A percentile compares a stretch with the other conserved stretches of the same genome.
Evolutionary conservation across 164 flowering plant genomes (phyloP).

Genomic region (Umbellularia californica): DNA sequence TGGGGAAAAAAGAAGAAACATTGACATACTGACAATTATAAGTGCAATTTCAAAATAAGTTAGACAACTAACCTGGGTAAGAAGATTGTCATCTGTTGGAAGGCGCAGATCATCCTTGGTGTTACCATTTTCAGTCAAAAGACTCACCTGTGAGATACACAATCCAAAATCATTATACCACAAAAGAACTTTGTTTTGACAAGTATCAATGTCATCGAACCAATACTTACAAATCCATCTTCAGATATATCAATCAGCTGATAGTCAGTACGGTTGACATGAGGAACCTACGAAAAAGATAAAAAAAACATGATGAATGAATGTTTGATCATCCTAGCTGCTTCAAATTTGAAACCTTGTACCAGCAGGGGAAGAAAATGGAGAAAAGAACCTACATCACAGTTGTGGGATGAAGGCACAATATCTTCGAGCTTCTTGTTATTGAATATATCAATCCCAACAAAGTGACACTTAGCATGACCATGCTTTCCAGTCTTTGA

Average conservation of each 20-base stretch:
- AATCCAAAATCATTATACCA: background rate
- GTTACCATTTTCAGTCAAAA: conserved; percentile 46
- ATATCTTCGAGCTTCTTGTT: conserved; percentile 71
- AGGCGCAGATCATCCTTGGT: conserved; percentile 61
- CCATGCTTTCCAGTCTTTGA: conserved; percentile 64
- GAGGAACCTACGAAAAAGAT: conserved; percentile 43
- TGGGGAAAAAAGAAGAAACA: no score
- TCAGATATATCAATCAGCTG: conserved; percentile 65
- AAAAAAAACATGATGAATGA: background rate
- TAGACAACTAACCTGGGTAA: conserved; percentile 29
- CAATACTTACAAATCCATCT: conserved; percentile 45
- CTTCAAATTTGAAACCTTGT: background rate
- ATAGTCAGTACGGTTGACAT: conserved; percentile 52
- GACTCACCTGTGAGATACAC: conserved; percentile 32
- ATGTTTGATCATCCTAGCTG: background rate
- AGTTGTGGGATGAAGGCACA: conserved; percentile 70
- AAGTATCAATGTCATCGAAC: background rate
- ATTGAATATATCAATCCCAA: conserved; percentile 47
- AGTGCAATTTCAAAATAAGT: no score
- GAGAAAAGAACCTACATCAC: conserved; percentile 36
- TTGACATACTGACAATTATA: no score
- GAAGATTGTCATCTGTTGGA: conserved; percentile 44
- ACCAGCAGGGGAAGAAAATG: background rate
- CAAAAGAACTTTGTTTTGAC: background rate
- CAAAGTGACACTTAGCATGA: conserved; percentile 59